Evolutionary conservation across 805 yeast species (phyloP), one percentile per base, ranked within the genome.

Genomic region (Pichia gijzeniarum): DNA sequence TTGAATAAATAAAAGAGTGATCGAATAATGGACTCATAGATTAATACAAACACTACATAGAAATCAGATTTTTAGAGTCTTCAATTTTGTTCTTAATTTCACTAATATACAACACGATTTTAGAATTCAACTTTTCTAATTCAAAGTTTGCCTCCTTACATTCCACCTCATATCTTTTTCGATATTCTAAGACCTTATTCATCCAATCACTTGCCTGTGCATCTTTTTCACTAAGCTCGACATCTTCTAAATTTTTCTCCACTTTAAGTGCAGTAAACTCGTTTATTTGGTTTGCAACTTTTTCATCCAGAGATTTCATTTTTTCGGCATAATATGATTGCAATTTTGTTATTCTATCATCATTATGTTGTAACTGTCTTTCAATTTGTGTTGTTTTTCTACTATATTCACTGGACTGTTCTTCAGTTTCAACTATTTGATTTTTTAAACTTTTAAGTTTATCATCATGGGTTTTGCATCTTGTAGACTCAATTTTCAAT

Each of bases 111-210:
- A 70, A 60, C 48, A 68, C 68, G 35, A 83, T 68, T 52, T 78
- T 83, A 9, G 77, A 67, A 47, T 76, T 76, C 45, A 83, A 67
- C 48, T 72, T 67, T 19, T 77, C 72, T 44, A 79, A 67, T 53
- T 80, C 84, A 41, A 68, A 58, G 46, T 74, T 76, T 8, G 80
- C 69, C 32, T 69, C 74, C 48, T 73, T 70, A 40, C 74, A 68
- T 53, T 82, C 88, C 21, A 56, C 57, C 41, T 78, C 78, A 49
- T 73, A 75, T 14, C 71, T 73, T 34, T 61, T 61, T 49, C 68
- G 63, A 56, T 72, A 54, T 19, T 61, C 62, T 38, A 59, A 53
- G 53, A 69, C 60, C 53, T 65, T 72, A 20, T 38, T 46, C 19
- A 49, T 54, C 62, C 62, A 61, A 45, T 56, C 69, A 37, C 64